Base-by-base conservation (phyloP, 805 yeast genomes). In the Spencermartinsiella europaea region DNA sequence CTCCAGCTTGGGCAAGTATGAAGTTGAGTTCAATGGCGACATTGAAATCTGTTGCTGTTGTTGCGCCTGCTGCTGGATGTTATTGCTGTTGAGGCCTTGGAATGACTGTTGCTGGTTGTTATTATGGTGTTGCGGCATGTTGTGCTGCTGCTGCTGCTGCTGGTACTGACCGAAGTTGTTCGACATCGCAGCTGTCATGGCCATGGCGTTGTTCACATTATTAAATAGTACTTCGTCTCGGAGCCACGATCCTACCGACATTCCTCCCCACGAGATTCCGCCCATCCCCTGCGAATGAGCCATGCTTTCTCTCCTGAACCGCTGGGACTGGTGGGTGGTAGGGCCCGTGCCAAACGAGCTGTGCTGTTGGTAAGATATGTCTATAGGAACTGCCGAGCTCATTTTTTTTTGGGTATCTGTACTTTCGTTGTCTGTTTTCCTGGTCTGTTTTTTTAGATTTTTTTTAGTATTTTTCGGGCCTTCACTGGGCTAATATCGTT, bases 281-380 rank as follows among this genome's bases (percentile, higher is more conserved):
- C 98, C 98, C 83, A 93, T 86, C 8, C 98, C 98, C 63, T 88
- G 96, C 2, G 96, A 84, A 64, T 91, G 98, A 25, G 97, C 96
- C 48, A 93, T 80, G 48, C 90, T 81, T 59, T 91, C 98, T 53
- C 97, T 74, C 61, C 95, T 78, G 52, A 89, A 77, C 52, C 80
- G 66, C 49, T 64, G 68, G 17, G 67, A 59, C 38, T 51, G 55
- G 42, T 54, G 46, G 38, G 44, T 34, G 16, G 34, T 31, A 7
- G 31, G 10, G 25, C 28, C 37, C 21, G 31, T 16, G 4, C 44
- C 44, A 34, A 53, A 51, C 44, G 53, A 56, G 38, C 45, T 38
- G 38, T 55, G 51, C 40, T 60, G 58, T 50, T 66, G 67, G 51
- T 64, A 65, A 21, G 71, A 66, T 35, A 67, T 67, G 46, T 67